Conservation (phyloP, 805 yeast genomes). For the Candida quercuum region DNA sequence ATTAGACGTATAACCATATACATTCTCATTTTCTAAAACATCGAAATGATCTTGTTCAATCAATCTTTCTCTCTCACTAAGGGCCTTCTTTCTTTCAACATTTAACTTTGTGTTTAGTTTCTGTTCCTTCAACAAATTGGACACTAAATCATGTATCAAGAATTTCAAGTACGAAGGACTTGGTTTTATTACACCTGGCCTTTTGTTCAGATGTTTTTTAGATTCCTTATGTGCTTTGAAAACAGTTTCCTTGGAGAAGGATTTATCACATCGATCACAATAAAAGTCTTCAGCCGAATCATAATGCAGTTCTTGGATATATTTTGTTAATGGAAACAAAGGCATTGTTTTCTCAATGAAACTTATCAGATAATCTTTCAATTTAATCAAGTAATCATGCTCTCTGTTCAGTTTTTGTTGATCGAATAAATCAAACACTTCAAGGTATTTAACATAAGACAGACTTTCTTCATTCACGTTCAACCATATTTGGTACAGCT, state of each 20-base stretch:
- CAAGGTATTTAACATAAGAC: constrained; percentile 48
- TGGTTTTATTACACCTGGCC: constrained; percentile 10
- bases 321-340: constrained; percentile 34
- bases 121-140: constrained; percentile 28
- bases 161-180: constrained; percentile 31
- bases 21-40: constrained; percentile 21
- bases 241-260: constrained; percentile 59
- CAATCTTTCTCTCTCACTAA: constrained; percentile 53
- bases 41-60: constrained; percentile 24
- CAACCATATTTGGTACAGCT: constrained; percentile 48
- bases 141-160: constrained; percentile 24
- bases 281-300: constrained; percentile 26
- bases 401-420: constrained; percentile 19
- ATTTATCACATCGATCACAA: constrained; percentile 61
- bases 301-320: constrained; percentile 15
- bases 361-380: constrained; percentile 43
- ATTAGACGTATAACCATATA: constrained; percentile 1
- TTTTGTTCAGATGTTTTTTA: constrained; percentile 63
- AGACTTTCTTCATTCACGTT: constrained; percentile 34
- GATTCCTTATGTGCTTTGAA: constrained; percentile 67
- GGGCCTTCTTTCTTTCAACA: constrained; percentile 56
- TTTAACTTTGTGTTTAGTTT: constrained; percentile 49
- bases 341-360: constrained; percentile 48
- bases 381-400: constrained; percentile 34
- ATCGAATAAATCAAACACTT: constrained; percentile 36